Evolutionary conservation across 805 yeast genomes (phyloP), one percentile per base, ranked within the genome.

Genomic region (Komagataella mondaviorum): DNA sequence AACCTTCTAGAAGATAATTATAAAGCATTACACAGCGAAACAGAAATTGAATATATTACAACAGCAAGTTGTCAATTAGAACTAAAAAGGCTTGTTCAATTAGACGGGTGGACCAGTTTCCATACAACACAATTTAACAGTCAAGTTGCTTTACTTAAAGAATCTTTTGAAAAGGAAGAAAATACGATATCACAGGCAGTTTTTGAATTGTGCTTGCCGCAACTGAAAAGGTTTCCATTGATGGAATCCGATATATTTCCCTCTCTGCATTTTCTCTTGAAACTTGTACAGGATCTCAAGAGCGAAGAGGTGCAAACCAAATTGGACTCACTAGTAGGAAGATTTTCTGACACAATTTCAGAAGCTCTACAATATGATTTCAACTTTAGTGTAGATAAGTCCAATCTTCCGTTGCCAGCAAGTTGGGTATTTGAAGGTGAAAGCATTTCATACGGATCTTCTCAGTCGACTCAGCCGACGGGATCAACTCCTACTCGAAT

Each of bases 1-100:
- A 46, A 52, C 2, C 81, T 81, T 55, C 72, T 83, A n/a, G 60
- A 61, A 6, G 76, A 75, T 20, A 59, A 83, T 51, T 86, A 83
- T 57, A 49, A 56, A 0, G 71, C 75, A 50, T 81, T 77, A 55
- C 68, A 69, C 44, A 59, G 69, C 43, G 73, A 75, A 2, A 68
- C 70, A 6, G 85, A 81, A 48, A 59, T 80, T 4, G 87, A 83
- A 55, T 63, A 70, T 44, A 73, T 80, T 4, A 58, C 79, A 12
- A 61, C 66, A 30, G 73, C 72, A 14, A 71, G 81, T 5, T 67
- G 76, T 1, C 64, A 63, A 3, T 72, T 70, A n/a, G 69, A 77
- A 3, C 57, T 77, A n/a, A 64, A 66, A 39, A 71, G 71, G 51
- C 61, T 83, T 17, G 59, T 67, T 45, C 83, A 81, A 51, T 61